A percentile compares a stretch with the other conserved stretches of the same genome.
These are phyloP conservation scores for Globisporangium mamillatum DNA, from an alignment of 352 stramenopile genomes.

Conservation along the genomic window DNA sequence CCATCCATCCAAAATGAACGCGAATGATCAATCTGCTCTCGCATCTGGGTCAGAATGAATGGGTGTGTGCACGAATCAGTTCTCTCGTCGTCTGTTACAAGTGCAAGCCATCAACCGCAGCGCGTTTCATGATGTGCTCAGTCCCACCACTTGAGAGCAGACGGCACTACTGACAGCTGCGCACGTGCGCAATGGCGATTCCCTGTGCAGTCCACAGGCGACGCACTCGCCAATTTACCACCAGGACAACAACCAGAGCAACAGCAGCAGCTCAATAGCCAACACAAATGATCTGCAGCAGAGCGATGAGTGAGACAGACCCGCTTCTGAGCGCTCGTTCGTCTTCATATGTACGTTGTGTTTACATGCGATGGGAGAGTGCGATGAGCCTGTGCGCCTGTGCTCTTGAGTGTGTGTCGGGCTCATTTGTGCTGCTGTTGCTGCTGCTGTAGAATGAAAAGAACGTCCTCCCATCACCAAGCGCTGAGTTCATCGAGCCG, in stretches of 20 bases:
- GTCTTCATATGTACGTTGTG: not conserved
- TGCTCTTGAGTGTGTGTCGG: too few species aligned
- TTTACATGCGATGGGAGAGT: not conserved
- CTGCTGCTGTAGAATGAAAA: not conserved
- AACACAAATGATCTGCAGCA: not conserved
- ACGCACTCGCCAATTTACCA: constrained; percentile 1
- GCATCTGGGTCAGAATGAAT: not conserved
- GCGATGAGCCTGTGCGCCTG: too few species aligned
- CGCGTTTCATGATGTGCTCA: not conserved
- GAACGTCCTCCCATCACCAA: not conserved
- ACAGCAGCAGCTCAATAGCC: not conserved
- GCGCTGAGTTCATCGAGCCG: not conserved
- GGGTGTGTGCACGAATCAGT: not conserved
- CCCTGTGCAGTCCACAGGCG: not conserved
- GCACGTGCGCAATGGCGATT: not conserved
- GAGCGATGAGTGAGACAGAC: constrained; percentile 8
- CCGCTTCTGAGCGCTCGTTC: constrained; percentile 2
- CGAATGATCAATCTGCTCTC: not conserved
- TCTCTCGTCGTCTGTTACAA: not conserved
- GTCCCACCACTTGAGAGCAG: not conserved
- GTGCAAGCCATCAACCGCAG: too few species aligned
- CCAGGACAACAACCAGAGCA: not conserved
- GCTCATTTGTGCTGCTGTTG: too few species aligned
- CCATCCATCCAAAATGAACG: not conserved
- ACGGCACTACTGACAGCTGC: not conserved